Conservation (phyloP, 2,329 filamentous ascomycete genomes). For the Ramularia endophylla region DNA sequence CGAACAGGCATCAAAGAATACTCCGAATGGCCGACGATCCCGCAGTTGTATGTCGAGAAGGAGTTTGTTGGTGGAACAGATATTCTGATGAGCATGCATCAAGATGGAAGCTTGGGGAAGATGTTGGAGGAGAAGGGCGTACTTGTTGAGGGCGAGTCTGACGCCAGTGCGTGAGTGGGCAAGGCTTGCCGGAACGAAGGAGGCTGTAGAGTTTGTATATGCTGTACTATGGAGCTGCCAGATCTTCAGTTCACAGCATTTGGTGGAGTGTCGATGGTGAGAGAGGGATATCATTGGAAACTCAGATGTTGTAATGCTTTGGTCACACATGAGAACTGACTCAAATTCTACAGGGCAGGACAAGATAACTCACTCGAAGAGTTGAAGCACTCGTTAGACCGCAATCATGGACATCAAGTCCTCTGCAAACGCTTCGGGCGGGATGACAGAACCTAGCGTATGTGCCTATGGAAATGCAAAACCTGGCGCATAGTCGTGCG, state of each 20-base stretch:
- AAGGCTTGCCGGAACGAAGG: background rate
- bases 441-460: too few species aligned
- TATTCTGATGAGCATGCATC: slow-evolving; percentile 94
- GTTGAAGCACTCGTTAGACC: too few species aligned
- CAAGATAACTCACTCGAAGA: too few species aligned
- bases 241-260: background rate
- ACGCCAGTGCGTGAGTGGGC: slow-evolving; percentile 5
- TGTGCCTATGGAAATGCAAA: too few species aligned
- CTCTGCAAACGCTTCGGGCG: too few species aligned
- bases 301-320: too few species aligned
- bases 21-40: slow-evolving; percentile 98
- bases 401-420: too few species aligned
- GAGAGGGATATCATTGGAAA: background rate
- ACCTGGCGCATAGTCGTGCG: too few species aligned
- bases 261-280: background rate
- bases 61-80: slow-evolving; percentile 98
- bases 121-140: slow-evolving; percentile 87
- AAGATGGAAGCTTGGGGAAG: slow-evolving; percentile 88
- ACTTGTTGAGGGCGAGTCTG: slow-evolving; percentile 50
- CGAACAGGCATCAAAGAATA: slow-evolving; percentile 89
- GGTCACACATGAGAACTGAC: too few species aligned
- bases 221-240: background rate
- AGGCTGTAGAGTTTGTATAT: background rate
- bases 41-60: slow-evolving; percentile 89
- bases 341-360: too few species aligned